Base-by-base conservation (phyloP, 441 rosid species). In the Pelargonium hybrid region DNA sequence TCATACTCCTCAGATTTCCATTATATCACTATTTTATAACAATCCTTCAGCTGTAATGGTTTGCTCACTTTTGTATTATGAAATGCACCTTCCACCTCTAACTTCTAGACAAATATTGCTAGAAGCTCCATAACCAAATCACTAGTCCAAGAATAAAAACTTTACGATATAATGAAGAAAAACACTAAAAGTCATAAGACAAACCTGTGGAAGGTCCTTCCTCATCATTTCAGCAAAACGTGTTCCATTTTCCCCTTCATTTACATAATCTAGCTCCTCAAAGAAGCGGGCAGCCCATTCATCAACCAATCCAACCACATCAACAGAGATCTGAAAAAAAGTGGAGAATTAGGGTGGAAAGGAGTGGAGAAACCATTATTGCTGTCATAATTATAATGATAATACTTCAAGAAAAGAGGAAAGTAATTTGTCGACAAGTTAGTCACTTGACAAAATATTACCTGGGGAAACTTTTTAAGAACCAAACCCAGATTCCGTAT, bases 231-330 rank as follows among this genome's bases (percentile, higher is more conserved):
- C 96, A 70, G 98, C 90, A 83, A 93, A 93, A 47, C 71, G 78
- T 68, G 86, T 85, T 57, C 97, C 97, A 82, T 91, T 91, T 80
- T 88, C 90, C 74, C 98, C 98, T 86, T 93, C 97, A 9, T 88
- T 91, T 74, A 93, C 78, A 86, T 93, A 93, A 83, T 93, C 98
- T 70, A 93, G 83, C 85, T 93, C 98, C 82, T 93, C 98, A 74
- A 93, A 93, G 73, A 93, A 93, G 23, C 98, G 96, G 77, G 97
- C 90, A 71, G 98, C 96, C 97, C 98, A 93, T 82, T 93, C 98
- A 85, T 93, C 98, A 79, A 93, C 97, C 82, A 93, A 78, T 20
- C 97, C 98, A 80, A 93, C 98, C 76, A 93, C 90, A 79, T 93
- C 97, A 69, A 90, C 26, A 6, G 96, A 85, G 63, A 93, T 80